Evolutionary conservation across 495 filamentous ascomycete species (phyloP).

Genomic region (Mytilinidion resinicola): DNA sequence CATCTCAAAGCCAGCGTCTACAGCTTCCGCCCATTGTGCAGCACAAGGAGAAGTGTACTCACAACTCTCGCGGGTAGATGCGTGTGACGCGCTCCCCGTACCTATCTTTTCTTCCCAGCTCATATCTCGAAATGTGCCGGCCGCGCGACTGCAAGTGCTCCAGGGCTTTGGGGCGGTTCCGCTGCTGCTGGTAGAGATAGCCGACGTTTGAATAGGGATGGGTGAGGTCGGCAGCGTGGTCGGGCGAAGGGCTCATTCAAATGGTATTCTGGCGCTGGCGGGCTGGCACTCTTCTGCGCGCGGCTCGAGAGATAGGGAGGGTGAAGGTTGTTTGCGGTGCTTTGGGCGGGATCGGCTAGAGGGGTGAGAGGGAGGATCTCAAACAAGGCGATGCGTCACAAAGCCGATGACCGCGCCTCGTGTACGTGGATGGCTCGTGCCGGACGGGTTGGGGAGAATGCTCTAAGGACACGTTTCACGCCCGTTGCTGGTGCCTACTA

Average conservation of each 20-base stretch:
- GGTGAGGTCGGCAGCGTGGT: constrained; percentile 14
- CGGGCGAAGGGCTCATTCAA: constrained; percentile 32
- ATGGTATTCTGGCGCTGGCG: background rate
- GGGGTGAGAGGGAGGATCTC: background rate
- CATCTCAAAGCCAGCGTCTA: background rate
- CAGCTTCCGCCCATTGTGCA: background rate
- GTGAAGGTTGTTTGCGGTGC: background rate
- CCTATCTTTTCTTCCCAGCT: constrained; percentile 32
- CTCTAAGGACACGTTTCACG: background rate
- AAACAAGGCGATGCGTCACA: constrained; percentile 4
- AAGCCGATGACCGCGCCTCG: constrained; percentile 2
- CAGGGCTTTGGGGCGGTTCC: constrained; percentile 19
- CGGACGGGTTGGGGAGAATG: background rate
- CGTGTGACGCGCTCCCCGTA: constrained; percentile 27
- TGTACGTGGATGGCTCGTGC: constrained; percentile 5
- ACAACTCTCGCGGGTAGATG: constrained; percentile 31
- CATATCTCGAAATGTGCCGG: constrained; percentile 27
- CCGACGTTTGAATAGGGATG: constrained; percentile 11
- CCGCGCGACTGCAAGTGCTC: constrained; percentile 22
- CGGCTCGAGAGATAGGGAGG: background rate
- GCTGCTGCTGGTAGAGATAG: constrained; percentile 23
- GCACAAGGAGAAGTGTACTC: constrained; percentile 5
- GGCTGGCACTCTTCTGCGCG: background rate
- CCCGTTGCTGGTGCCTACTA: background rate
- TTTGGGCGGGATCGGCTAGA: background rate